A percentile compares a stretch with the other conserved stretches of the same genome.
These are phyloP conservation scores for Kodamaea sagamina DNA, from an alignment of 805 yeast species.

Conservation along the genomic window DNA sequence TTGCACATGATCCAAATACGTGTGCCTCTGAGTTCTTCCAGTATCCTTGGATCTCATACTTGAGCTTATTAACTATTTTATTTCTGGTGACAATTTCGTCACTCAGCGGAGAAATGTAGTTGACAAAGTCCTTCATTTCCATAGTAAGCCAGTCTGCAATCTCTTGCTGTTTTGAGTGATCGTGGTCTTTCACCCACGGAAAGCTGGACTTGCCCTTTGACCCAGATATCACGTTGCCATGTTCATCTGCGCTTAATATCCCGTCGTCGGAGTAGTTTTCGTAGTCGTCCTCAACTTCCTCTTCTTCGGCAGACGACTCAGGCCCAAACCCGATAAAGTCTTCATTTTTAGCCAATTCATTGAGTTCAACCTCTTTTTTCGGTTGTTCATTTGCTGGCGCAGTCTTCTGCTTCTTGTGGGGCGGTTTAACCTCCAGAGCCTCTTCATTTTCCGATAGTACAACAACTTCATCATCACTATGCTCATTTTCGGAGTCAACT, in stretches of 20 bases:
- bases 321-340: conserved; percentile 61
- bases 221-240: conserved; percentile 10
- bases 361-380: conserved; percentile 18
- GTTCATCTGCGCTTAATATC: conserved; percentile 21
- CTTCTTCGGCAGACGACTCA: conserved; percentile 44
- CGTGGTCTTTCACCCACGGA: conserved; percentile 81
- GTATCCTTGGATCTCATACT: conserved; percentile 48
- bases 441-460: conserved; percentile 25
- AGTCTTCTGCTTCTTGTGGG: conserved; percentile 12
- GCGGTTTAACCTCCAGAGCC: conserved; percentile 1
- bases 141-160: conserved; percentile 83
- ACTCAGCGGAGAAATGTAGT: conserved; percentile 81
- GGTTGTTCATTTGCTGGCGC: conserved; percentile 13
- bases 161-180: conserved; percentile 73
- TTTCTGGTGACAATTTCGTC: conserved; percentile 72
- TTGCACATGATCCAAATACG: conserved; percentile 93
- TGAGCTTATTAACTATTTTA: conserved; percentile 59
- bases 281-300: conserved; percentile 32
- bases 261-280: conserved; percentile 24
- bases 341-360: conserved; percentile 46
- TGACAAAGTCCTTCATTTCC: conserved; percentile 83
- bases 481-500: conserved; percentile 29
- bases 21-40: conserved; percentile 83
- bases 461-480: conserved; percentile 20
- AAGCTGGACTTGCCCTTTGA: conserved; percentile 35